Base-by-base conservation (phyloP, 2,329 filamentous ascomycete genomes). In the Sarocladium strictum region DNA sequence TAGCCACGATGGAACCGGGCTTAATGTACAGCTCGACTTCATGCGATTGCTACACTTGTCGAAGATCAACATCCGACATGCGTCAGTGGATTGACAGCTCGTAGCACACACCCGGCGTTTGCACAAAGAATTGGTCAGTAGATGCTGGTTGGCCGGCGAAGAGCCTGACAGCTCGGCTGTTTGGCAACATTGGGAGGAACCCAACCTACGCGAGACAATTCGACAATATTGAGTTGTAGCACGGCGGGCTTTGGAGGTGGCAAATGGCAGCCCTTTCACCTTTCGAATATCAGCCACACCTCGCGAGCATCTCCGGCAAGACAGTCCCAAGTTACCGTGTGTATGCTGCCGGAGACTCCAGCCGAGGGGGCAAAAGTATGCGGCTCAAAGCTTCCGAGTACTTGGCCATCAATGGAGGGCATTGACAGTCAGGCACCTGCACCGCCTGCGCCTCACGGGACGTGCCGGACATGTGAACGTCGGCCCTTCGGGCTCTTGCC, bases 401-500 rank as follows among this genome's bases (percentile, higher is more conserved):
- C n/a, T n/a, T 12, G 40, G 21, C 4, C 7, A 19, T 43, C 21
- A n/a, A n/a, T n/a, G n/a, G n/a, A n/a, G n/a, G n/a, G n/a, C n/a
- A n/a, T n/a, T n/a, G n/a, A n/a, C n/a, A n/a, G n/a, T 32, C 29
- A 43, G 40, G 21, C 40, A 43, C 17, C 40, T 21, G 40, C 17
- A 43, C 21, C 40, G 10, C 26, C 26, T 49, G 9, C 43, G 43
- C 26, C 43, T 49, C 43, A 32, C 43, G 43, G 43, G 43, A 49
- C 43, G 43, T 49, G 43, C 43, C 43, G 43, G 40, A 49, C 6
- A 29, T 11, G 43, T 21, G 11, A 4, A 17, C 23, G 21, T 32
- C 26, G 6, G n/a, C 12, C 29, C 12, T 32, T 32, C 29, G 29
- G 12, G 29, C 29, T 32, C 29, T 6, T 32, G 29, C 7, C 29